A percentile compares a stretch with the other conserved stretches of the same genome.
Evolutionary conservation across 2,329 filamentous ascomycete genomes (phyloP).

Genomic region (Ceratocystiopsis sp.): DNA sequence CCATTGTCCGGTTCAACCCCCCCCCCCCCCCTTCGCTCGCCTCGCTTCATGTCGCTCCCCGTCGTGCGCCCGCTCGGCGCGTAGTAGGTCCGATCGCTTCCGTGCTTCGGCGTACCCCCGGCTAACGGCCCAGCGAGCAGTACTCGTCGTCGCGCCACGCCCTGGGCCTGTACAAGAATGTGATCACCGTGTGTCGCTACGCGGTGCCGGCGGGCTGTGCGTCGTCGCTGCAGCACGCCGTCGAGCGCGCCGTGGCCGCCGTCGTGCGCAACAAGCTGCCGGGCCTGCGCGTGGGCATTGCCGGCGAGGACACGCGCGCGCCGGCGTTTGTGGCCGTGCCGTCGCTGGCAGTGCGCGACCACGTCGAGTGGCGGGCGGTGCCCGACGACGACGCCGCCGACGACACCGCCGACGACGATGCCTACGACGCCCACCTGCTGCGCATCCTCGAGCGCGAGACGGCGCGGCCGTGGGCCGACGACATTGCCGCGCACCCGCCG

Average conservation of each 20-base stretch:
- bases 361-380: constrained; percentile 24
- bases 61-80: constrained; percentile 5
- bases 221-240: not conserved
- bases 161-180: constrained; percentile 29
- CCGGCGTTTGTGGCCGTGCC: constrained; percentile 27
- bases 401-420: no score
- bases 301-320: constrained; percentile 23
- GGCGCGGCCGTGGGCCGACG: not conserved
- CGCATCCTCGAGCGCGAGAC: no score
- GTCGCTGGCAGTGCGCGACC: constrained; percentile 24
- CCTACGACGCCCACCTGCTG: no score
- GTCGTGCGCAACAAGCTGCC: constrained; percentile 28
- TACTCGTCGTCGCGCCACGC: constrained; percentile 28
- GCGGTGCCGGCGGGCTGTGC: constrained; percentile 5
- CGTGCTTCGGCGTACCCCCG: not conserved
- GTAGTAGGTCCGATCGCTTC: constrained; percentile 2
- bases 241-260: constrained; percentile 18
- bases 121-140: constrained; percentile 19
- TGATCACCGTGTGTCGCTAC: constrained; percentile 29
- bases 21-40: no score
- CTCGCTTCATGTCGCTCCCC: no score
- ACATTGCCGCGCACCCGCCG: constrained; percentile 23
- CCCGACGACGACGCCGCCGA: constrained; percentile 4
- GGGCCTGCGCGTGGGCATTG: constrained; percentile 31
- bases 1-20: no score